Conservation (phyloP, 305 asterid genomes). For the Lippia alba region DNA sequence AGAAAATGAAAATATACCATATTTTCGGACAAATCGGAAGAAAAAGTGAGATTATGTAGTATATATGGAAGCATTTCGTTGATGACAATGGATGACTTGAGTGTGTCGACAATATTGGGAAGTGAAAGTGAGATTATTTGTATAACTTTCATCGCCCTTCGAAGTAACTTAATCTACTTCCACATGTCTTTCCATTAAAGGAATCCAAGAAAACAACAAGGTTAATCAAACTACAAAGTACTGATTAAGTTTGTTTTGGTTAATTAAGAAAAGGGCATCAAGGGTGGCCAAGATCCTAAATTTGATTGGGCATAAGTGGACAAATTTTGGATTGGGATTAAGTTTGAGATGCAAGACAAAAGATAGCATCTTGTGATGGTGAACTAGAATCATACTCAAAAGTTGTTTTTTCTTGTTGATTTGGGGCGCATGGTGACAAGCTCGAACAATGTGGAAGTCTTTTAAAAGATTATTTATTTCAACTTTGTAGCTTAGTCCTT, state of each 20-base stretch:
- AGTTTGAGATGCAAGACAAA: conserved; percentile 34
- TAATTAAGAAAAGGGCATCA: conserved; percentile 44
- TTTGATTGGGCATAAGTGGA: conserved; percentile 29
- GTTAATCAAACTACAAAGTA: conserved; percentile 29
- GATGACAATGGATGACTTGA: too few species aligned
- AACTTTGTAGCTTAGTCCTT: too few species aligned
- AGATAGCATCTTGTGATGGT: conserved; percentile 36
- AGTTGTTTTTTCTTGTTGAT: not conserved
- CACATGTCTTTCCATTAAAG: conserved; percentile 27
- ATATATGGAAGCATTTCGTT: too few species aligned
- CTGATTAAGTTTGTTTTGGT: not conserved
- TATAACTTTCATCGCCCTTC: conserved; percentile 26
- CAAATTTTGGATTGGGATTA: conserved; percentile 20
- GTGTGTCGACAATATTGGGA: too few species aligned
- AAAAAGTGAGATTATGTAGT: too few species aligned
- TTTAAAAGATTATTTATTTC: too few species aligned
- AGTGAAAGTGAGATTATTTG: not conserved
- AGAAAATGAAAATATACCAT: too few species aligned
- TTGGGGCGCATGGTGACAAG: too few species aligned
- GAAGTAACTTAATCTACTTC: not conserved
- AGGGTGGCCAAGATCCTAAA: conserved; percentile 52
- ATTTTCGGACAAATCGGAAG: too few species aligned
- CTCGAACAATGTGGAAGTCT: not conserved
- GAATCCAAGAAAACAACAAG: not conserved
- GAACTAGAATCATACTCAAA: conserved; percentile 14